Evolutionary conservation across 108 stramenopile species (phyloP).

Genomic region (Asterionellopsis glacialis): DNA sequence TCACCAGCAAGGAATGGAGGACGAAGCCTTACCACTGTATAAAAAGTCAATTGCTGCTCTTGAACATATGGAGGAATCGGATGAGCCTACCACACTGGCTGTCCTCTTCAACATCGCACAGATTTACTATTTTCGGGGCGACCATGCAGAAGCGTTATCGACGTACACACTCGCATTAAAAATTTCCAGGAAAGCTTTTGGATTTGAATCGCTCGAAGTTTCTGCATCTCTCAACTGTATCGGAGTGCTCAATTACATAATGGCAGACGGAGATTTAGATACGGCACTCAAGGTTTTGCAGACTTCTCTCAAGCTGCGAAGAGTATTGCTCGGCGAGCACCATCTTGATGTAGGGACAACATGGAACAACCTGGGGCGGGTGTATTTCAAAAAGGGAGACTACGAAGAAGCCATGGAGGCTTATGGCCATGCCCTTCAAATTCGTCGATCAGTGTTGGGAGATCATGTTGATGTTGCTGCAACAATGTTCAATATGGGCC

Average conservation of each 20-base stretch:
- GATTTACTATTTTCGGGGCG: constrained; percentile 25
- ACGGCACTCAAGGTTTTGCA: constrained; percentile 20
- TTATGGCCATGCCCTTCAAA: constrained; percentile 41
- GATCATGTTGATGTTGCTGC: constrained; percentile 49
- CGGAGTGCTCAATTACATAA: constrained; percentile 42
- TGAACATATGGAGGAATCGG: constrained; percentile 1
- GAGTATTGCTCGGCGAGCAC: constrained; percentile 14
- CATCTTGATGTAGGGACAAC: constrained; percentile 50
- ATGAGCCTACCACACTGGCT: constrained; percentile 19
- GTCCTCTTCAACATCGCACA: constrained; percentile 28
- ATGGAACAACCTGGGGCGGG: constrained; percentile 50
- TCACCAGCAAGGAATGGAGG: constrained; percentile 25
- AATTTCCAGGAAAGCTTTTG: constrained; percentile 16
- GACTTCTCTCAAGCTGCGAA: constrained; percentile 26
- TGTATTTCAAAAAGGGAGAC: constrained; percentile 32
- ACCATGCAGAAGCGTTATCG: constrained; percentile 20
- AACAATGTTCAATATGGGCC: constrained; percentile 55
- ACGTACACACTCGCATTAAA: constrained; percentile 29
- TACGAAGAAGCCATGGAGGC: constrained; percentile 32
- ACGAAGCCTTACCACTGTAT: constrained; percentile 27
- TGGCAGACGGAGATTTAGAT: constrained; percentile 19
- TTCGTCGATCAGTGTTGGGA: constrained; percentile 30
- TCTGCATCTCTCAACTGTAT: constrained; percentile 51
- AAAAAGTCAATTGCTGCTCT: constrained; percentile 16
- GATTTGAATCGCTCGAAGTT: constrained; percentile 27